phyloP scores from a whole-genome alignment of 306 rosid species.

The Parietaria judaica region DNA sequence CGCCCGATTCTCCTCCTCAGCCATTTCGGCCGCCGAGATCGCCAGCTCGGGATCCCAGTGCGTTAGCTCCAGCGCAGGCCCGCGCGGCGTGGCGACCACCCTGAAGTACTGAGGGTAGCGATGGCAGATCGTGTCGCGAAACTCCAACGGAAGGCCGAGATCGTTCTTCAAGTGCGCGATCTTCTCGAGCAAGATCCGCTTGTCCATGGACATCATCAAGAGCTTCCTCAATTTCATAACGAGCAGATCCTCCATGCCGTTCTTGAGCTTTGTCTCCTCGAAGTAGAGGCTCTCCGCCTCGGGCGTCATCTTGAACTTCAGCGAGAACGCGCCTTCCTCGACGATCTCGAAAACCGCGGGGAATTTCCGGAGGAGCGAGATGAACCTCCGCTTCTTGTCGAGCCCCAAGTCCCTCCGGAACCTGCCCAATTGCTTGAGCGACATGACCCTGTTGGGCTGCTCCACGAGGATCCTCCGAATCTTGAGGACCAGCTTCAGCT shows the following conservation, averaged over 20 bases:
- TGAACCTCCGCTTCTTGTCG: constrained; percentile 47
- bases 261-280: constrained; percentile 63
- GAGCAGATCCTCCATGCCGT: constrained; percentile 78
- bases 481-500: constrained; percentile 65
- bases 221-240: constrained; percentile 67
- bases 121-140: constrained; percentile 77
- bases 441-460: constrained; percentile 65
- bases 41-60: constrained; percentile 95
- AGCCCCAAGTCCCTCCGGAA: constrained; percentile 65
- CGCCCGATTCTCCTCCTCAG: constrained; percentile 58
- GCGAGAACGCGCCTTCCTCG: constrained; percentile 66
- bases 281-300: constrained; percentile 76
- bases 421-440: constrained; percentile 60
- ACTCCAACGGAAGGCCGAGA: constrained; percentile 67
- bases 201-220: constrained; percentile 78
- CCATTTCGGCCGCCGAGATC: constrained; percentile 71
- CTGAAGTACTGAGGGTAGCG: constrained; percentile 70
- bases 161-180: constrained; percentile 63
- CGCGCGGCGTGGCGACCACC: constrained; percentile 66
- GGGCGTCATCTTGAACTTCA: constrained; percentile 54
- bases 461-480: constrained; percentile 60
- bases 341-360: constrained; percentile 67
- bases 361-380: constrained; percentile 64
- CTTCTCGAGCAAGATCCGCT: constrained; percentile 66
- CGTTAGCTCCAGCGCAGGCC: constrained; percentile 76